phyloP scores from a whole-genome alignment of 2,329 filamentous ascomycete species.

The Nigrospora sphaerica region DNA sequence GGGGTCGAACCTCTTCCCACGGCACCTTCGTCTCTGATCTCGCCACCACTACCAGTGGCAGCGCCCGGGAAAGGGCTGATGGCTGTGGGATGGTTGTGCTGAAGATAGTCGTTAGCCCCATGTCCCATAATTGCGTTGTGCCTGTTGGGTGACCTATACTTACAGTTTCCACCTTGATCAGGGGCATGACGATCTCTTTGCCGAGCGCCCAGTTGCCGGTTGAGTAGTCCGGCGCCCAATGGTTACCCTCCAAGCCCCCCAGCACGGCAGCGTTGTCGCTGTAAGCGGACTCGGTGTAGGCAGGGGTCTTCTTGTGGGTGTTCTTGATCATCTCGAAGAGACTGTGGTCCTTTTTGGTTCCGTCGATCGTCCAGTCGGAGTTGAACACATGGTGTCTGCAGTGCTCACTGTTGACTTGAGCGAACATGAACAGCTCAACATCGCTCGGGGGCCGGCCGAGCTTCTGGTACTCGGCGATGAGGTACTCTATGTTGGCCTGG shows the following conservation, averaged over 20 bases:
- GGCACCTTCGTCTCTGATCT: slow-evolving; percentile 86
- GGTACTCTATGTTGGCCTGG: slow-evolving; percentile 82
- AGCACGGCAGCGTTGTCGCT: slow-evolving; percentile 97
- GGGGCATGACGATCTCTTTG: slow-evolving; percentile 78
- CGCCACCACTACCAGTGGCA: slow-evolving; percentile 89
- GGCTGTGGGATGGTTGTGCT: slow-evolving; percentile 85
- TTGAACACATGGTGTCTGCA: slow-evolving; percentile 82
- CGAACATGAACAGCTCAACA: slow-evolving; percentile 98
- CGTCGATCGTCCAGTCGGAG: slow-evolving; percentile 91
- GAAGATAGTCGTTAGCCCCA: not conserved
- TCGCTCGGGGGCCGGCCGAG: slow-evolving; percentile 61
- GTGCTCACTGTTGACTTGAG: slow-evolving; percentile 95
- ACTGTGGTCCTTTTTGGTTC: slow-evolving; percentile 67
- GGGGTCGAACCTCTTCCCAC: slow-evolving; percentile 89
- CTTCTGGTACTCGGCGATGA: slow-evolving; percentile 74
- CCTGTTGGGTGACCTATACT: not conserved
- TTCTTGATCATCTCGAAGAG: slow-evolving; percentile 96
- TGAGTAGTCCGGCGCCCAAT: slow-evolving; percentile 82
- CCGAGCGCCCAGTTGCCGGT: slow-evolving; percentile 84
- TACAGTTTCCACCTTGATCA: slow-evolving; percentile 98
- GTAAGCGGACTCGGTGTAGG: slow-evolving; percentile 89
- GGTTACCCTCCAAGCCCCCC: slow-evolving; percentile 61
- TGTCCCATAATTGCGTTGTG: too few relatives aligned
- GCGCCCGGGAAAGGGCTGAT: slow-evolving; percentile 75
- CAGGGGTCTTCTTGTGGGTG: slow-evolving; percentile 76